Conservation (phyloP, 495 filamentous ascomycete genomes). For the Ascodesmis nigricans region DNA sequence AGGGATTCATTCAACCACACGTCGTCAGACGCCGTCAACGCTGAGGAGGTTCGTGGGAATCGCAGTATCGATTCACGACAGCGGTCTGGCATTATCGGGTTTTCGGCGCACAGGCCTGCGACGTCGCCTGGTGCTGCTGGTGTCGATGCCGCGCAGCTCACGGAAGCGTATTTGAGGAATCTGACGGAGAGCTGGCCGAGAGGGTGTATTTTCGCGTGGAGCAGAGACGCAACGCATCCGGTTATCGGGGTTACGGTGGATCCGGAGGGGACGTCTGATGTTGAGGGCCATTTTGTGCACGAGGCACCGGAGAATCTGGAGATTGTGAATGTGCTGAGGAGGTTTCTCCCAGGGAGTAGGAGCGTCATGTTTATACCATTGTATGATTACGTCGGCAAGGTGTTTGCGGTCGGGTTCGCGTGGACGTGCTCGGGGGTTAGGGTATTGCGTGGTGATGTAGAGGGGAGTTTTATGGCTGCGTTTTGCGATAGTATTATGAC, state of each 20-base stretch:
- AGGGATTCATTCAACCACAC: constrained; percentile 1
- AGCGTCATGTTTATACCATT: constrained; percentile 20
- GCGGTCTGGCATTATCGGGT: constrained; percentile 15
- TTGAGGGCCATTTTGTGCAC: not conserved
- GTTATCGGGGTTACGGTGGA: not conserved
- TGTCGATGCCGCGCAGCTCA: not conserved
- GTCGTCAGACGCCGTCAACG: constrained; percentile 2
- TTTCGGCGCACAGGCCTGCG: constrained; percentile 2
- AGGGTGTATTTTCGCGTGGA: constrained; percentile 14
- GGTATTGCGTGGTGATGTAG: constrained; percentile 16
- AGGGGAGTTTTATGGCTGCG: constrained; percentile 18
- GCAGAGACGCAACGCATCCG: not conserved
- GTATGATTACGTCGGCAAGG: constrained; percentile 19
- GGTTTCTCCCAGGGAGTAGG: constrained; percentile 12
- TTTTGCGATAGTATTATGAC: constrained; percentile 21
- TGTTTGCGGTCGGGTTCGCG: constrained; percentile 20
- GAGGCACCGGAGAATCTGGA: not conserved
- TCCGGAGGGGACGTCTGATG: not conserved
- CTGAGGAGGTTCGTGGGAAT: constrained; percentile 4
- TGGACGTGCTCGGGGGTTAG: constrained; percentile 13
- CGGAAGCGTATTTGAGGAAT: not conserved
- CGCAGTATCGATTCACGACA: constrained; percentile 1
- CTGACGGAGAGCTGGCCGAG: constrained; percentile 12
- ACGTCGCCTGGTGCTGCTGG: not conserved
- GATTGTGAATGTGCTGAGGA: constrained; percentile 4